phyloP scores from a whole-genome alignment of 345 rosid species.

The Luvunga scandens region DNA sequence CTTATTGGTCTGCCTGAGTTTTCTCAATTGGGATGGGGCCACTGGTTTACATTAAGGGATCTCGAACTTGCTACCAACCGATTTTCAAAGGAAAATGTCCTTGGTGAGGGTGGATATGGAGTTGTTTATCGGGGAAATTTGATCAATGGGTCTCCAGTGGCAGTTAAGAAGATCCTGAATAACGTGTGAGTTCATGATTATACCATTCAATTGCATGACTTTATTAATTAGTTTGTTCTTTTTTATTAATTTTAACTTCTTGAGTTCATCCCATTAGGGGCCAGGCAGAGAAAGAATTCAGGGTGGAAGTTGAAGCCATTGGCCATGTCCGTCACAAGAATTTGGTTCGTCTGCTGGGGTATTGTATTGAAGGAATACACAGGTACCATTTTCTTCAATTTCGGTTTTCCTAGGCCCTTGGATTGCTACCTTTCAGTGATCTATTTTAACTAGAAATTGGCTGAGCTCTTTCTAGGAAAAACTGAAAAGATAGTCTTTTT shows the following conservation, averaged over 20 bases:
- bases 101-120: slow-evolving; percentile 87
- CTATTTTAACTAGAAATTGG: neutral
- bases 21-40: slow-evolving; percentile 87
- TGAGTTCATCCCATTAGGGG: slow-evolving; percentile 42
- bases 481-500: neutral
- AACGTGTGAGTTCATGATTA: slow-evolving; percentile 50
- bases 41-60: slow-evolving; percentile 83
- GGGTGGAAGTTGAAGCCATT: slow-evolving; percentile 80
- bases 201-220: neutral
- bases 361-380: slow-evolving; percentile 76
- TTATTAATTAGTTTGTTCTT: slow-evolving; percentile 1
- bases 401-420: neutral
- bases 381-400: slow-evolving; percentile 34
- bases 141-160: slow-evolving; percentile 72
- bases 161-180: slow-evolving; percentile 73
- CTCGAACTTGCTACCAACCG: slow-evolving; percentile 74
- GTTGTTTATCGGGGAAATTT: slow-evolving; percentile 66
- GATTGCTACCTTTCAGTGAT: neutral
- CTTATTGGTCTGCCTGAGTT: slow-evolving; percentile 68
- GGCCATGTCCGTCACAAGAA: slow-evolving; percentile 88
- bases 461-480: neutral
- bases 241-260: neutral
- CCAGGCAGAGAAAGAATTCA: slow-evolving; percentile 84
- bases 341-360: slow-evolving; percentile 81
- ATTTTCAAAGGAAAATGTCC: slow-evolving; percentile 67